These are phyloP conservation scores for Annona squamosa DNA, from an alignment of 164 flowering plant species.

Conservation along the genomic window DNA sequence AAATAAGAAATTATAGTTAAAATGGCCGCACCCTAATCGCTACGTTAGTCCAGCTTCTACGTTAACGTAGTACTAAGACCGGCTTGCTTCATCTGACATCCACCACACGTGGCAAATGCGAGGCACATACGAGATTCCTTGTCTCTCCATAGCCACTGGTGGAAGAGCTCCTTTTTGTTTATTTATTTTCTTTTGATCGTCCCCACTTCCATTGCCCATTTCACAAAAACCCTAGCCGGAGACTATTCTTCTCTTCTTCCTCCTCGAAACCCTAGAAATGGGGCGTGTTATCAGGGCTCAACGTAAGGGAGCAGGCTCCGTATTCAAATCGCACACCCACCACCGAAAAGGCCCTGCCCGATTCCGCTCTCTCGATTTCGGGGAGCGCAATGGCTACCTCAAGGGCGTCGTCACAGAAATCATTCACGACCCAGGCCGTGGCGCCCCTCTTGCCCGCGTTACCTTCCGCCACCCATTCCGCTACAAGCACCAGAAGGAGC, in stretches of 20 bases:
- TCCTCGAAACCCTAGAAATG: constrained; percentile 4
- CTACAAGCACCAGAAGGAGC: constrained; percentile 59
- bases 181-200: no score
- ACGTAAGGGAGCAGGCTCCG: constrained; percentile 21
- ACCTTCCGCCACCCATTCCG: constrained; percentile 56
- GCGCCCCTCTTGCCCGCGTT: constrained; percentile 51
- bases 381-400: constrained; percentile 55
- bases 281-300: constrained; percentile 21
- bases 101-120: not conserved
- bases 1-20: no score
- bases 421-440: constrained; percentile 56
- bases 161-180: not conserved
- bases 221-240: not conserved
- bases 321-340: constrained; percentile 25
- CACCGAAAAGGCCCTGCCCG: constrained; percentile 60
- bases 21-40: no score
- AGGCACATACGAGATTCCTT: no score
- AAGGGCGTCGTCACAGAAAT: constrained; percentile 47
- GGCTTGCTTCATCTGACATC: no score
- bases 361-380: constrained; percentile 51
- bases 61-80: no score
- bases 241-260: not conserved
- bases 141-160: not conserved
- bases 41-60: no score
- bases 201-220: not conserved